These are phyloP conservation scores for Candida sonorensis DNA, from an alignment of 805 yeast genomes.

Conservation along the genomic window DNA sequence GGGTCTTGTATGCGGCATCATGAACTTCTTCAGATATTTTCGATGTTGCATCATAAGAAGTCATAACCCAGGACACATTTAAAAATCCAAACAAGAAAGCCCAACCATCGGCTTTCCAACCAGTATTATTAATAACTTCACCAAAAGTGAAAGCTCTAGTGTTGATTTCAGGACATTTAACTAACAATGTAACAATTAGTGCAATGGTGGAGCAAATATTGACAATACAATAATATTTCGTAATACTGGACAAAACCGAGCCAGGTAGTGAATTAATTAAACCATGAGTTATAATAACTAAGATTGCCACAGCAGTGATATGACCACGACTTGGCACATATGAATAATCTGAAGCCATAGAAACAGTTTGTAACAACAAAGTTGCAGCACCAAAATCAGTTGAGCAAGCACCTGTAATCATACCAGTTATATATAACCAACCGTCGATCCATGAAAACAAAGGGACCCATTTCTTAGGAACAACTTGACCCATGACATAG, in stretches of 20 bases:
- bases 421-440: constrained; percentile 43
- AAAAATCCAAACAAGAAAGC: constrained; percentile 51
- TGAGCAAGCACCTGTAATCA: constrained; percentile 44
- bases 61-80: constrained; percentile 55
- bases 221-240: constrained; percentile 45
- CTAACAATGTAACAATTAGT: constrained; percentile 47
- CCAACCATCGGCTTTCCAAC: constrained; percentile 49
- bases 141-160: constrained; percentile 42
- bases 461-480: constrained; percentile 43
- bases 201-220: constrained; percentile 44
- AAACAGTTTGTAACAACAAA: constrained; percentile 38
- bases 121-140: constrained; percentile 38
- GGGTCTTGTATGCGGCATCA: constrained; percentile 48
- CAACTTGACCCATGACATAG: constrained; percentile 39
- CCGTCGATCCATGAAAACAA: constrained; percentile 49
- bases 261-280: constrained; percentile 45
- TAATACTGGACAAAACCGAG: constrained; percentile 39
- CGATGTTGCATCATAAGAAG: constrained; percentile 49
- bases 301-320: constrained; percentile 44
- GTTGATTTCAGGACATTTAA: constrained; percentile 41
- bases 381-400: constrained; percentile 48
- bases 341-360: constrained; percentile 31
- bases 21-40: constrained; percentile 51
- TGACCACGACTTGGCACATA: constrained; percentile 37
- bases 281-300: constrained; percentile 43